Percentiles rank a stretch among this genome's conserved stretches.
These are phyloP conservation scores for Polytrichum formosum DNA, from an alignment of 225 moss, liverwort and hornwort genomes.

Conservation along the genomic window DNA sequence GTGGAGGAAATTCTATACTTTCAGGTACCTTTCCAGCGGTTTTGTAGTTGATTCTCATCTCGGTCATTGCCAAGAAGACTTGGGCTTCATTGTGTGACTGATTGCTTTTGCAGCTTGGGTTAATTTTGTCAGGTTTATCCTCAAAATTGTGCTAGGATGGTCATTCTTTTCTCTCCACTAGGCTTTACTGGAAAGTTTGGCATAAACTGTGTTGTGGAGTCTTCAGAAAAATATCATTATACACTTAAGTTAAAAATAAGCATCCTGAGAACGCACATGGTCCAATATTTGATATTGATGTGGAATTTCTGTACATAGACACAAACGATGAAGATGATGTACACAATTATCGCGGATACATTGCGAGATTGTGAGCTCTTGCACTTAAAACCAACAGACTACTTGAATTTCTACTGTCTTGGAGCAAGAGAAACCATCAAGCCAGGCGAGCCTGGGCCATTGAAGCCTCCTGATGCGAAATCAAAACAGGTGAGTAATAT, in stretches of 20 bases:
- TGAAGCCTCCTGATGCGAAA: constrained; percentile 53
- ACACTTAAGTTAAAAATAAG: not conserved
- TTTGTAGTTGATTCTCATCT: not conserved
- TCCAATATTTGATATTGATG: constrained; percentile 2
- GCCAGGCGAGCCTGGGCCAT: constrained; percentile 42
- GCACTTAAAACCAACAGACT: constrained; percentile 63
- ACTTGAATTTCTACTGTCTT: constrained; percentile 86
- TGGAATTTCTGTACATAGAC: constrained; percentile 26
- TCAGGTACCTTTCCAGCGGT: constrained; percentile 42
- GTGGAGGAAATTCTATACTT: constrained; percentile 91
- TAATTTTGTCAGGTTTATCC: no score
- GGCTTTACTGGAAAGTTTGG: not conserved
- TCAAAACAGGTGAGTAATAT: constrained; percentile 52
- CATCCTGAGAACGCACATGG: not conserved
- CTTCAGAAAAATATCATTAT: not conserved
- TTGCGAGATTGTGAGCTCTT: constrained; percentile 45
- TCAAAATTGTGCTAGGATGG: no score
- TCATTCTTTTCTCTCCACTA: not conserved
- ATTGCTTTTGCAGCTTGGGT: no score
- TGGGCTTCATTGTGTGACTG: no score
- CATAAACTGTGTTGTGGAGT: not conserved
- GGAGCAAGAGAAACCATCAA: constrained; percentile 57
- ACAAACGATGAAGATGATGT: constrained; percentile 98
- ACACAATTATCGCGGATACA: constrained; percentile 66
- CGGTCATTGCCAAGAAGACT: no score